Conservation (phyloP, 1,284 basidiomycete genomes). For the Ceratobasidium sp. region DNA sequence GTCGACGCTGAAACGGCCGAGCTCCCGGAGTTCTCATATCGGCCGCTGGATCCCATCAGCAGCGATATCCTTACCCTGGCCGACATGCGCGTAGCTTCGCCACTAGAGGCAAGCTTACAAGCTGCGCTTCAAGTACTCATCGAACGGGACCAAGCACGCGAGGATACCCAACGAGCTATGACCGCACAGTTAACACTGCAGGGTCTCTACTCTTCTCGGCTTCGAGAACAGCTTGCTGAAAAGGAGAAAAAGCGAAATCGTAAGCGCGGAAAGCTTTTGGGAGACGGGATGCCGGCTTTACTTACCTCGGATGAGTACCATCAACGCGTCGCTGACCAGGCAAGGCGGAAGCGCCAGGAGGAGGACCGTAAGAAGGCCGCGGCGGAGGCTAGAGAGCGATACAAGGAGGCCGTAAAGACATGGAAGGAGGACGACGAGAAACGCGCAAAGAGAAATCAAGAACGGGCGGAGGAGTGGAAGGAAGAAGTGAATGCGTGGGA, state of each 20-base stretch:
- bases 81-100: too few species aligned
- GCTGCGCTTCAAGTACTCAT: background rate
- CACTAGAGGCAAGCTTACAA: too few species aligned
- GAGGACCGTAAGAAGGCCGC: background rate
- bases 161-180: too few species aligned
- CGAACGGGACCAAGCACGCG: background rate
- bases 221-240: background rate
- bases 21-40: too few species aligned
- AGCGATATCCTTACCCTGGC: too few species aligned
- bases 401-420: background rate
- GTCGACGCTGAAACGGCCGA: too few species aligned
- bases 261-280: background rate
- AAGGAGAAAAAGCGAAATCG: background rate
- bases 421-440: background rate
- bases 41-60: too few species aligned
- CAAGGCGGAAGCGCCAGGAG: background rate
- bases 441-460: background rate
- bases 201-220: slow-evolving; percentile 1
- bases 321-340: background rate
- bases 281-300: slow-evolving; percentile 8
- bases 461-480: background rate
- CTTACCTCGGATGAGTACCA: background rate
- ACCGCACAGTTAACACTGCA: background rate
- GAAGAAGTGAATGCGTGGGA: background rate
- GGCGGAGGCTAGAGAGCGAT: background rate